These are phyloP conservation scores for Stachybotrys elegans DNA, from an alignment of 2,329 filamentous ascomycete genomes.

Conservation along the genomic window DNA sequence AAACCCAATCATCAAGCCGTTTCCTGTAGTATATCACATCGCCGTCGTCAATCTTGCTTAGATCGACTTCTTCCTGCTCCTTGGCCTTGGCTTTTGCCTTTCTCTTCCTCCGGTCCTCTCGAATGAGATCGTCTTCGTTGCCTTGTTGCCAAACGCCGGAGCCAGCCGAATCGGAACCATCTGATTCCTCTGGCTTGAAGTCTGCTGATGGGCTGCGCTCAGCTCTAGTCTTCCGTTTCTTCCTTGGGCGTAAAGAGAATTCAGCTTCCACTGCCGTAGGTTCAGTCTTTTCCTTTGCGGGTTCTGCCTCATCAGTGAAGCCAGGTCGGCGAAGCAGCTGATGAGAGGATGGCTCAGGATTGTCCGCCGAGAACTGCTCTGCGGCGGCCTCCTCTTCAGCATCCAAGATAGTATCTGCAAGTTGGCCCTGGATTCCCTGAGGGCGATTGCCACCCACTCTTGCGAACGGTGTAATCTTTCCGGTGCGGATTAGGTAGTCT, in stretches of 20 bases:
- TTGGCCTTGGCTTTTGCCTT: constrained; percentile 29
- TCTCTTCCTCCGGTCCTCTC: constrained; percentile 35
- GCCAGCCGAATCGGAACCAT: constrained; percentile 27
- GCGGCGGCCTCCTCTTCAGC: constrained; percentile 66
- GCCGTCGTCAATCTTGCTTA: constrained; percentile 74
- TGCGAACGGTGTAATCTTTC: constrained; percentile 95
- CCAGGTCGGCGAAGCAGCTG: constrained; percentile 69
- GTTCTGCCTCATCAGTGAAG: constrained; percentile 43
- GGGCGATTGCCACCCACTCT: constrained; percentile 63
- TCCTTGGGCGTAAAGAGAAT: constrained; percentile 54
- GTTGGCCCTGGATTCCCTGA: constrained; percentile 58
- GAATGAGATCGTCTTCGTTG: constrained; percentile 32
- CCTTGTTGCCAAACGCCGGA: constrained; percentile 31
- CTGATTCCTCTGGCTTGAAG: constrained; percentile 31
- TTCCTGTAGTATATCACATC: constrained; percentile 76
- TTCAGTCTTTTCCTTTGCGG: constrained; percentile 5
- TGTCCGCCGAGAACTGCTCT: constrained; percentile 31
- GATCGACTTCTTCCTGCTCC: constrained; percentile 38
- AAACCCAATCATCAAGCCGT: constrained; percentile 71
- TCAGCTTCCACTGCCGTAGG: constrained; percentile 38
- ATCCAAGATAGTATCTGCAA: constrained; percentile 74
- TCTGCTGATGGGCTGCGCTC: constrained; percentile 40
- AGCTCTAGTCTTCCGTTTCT: constrained; percentile 41
- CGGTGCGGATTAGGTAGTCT: constrained; percentile 89
- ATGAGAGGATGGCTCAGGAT: constrained; percentile 56